These are phyloP conservation scores for Penicillium crustosum DNA, from an alignment of 2,329 filamentous ascomycete species.

Conservation along the genomic window DNA sequence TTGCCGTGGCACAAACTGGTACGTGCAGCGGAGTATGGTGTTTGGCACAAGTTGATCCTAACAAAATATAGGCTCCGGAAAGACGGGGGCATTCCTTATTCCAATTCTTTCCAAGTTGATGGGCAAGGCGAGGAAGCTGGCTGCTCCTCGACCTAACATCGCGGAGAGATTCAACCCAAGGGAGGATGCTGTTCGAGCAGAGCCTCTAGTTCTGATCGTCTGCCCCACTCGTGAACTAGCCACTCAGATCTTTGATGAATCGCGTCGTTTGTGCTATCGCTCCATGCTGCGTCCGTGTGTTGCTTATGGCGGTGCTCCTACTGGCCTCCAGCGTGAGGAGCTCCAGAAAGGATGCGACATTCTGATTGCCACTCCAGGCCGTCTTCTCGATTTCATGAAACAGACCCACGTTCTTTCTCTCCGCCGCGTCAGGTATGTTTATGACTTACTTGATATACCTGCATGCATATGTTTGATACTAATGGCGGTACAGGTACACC, in stretches of 20 bases:
- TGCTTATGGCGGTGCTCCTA: constrained; percentile 78
- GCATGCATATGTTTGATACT: not conserved
- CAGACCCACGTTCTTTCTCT: constrained; percentile 68
- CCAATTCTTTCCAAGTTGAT: constrained; percentile 88
- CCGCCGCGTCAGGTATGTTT: constrained; percentile 66
- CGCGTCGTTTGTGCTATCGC: constrained; percentile 87
- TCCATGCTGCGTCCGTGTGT: constrained; percentile 92
- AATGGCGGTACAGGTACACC: constrained; percentile 50
- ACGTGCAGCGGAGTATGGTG: constrained; percentile 34
- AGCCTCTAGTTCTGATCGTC: constrained; percentile 84
- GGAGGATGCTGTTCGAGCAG: constrained; percentile 63
- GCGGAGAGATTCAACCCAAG: constrained; percentile 54
- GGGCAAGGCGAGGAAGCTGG: constrained; percentile 90
- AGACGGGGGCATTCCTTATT: constrained; percentile 89
- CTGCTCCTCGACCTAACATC: constrained; percentile 68
- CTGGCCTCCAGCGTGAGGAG: constrained; percentile 68
- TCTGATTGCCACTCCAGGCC: constrained; percentile 82
- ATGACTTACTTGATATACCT: not conserved
- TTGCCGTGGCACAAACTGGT: constrained; percentile 93
- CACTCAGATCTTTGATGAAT: constrained; percentile 92
- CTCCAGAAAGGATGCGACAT: constrained; percentile 84
- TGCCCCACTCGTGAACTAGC: constrained; percentile 87
- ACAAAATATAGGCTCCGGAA: constrained; percentile 74
- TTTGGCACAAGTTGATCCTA: not conserved
- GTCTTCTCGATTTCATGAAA: constrained; percentile 79